Evolutionary conservation across 169 alveolate species (phyloP).

Genomic region (Theileria annulata): DNA sequence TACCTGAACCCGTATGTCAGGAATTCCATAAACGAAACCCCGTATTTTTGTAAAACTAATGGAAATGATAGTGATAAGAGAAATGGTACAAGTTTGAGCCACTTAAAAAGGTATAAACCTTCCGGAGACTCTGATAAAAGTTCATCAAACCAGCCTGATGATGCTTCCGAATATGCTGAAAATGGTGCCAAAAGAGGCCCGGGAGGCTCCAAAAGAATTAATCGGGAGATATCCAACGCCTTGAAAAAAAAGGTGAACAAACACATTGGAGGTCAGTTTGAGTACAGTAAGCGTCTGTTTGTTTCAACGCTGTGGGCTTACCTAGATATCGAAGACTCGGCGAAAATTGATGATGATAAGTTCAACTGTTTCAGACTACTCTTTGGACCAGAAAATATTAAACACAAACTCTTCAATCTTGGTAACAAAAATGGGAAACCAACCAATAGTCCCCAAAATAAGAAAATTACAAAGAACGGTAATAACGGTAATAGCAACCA

Average conservation of each 20-base stretch:
- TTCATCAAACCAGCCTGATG: no score
- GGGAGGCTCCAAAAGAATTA: no score
- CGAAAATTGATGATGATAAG: not conserved
- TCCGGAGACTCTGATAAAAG: no score
- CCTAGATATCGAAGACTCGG: not conserved
- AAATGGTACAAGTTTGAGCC: not conserved
- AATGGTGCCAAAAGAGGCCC: no score
- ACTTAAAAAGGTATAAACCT: no score
- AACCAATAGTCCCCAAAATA: not conserved
- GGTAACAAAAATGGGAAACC: not conserved
- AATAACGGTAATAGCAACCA: constrained; percentile 15
- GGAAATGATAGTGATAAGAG: constrained; percentile 11
- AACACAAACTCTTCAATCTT: not conserved
- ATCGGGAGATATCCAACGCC: no score
- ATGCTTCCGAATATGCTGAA: no score
- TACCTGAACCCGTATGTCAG: no score
- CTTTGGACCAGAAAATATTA: not conserved
- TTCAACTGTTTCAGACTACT: not conserved
- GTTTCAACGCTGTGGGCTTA: constrained; percentile 17
- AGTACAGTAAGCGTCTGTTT: not conserved
- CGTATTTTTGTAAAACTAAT: not conserved
- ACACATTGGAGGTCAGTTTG: not conserved
- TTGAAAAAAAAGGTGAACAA: constrained; percentile 6
- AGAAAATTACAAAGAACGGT: not conserved
- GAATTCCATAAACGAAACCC: no score